phyloP scores from a whole-genome alignment of 2,329 filamentous ascomycete species.

The Lasiodiplodia hormozganensis region DNA sequence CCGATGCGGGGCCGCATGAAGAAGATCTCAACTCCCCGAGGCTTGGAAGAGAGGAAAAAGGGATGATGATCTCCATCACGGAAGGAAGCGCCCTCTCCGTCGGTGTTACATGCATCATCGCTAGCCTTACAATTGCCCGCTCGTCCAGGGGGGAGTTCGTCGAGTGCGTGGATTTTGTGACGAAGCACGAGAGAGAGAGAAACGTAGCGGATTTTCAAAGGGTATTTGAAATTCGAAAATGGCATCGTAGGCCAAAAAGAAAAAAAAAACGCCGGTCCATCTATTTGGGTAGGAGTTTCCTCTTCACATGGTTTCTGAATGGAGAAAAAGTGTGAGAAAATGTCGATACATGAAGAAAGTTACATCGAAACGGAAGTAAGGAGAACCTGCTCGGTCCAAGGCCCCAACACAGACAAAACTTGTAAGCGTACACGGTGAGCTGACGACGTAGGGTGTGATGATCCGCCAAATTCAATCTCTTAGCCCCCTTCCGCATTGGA shows the following conservation, averaged over 20 bases:
- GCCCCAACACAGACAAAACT: not conserved
- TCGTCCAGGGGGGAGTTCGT: not conserved
- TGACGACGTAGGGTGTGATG: constrained; percentile 1
- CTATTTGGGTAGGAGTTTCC: constrained; percentile 8
- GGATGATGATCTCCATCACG: constrained; percentile 1
- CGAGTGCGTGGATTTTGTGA: not conserved
- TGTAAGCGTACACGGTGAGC: constrained; percentile 10
- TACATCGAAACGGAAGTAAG: constrained; percentile 5
- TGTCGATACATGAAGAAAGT: constrained; percentile 1
- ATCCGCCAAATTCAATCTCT: constrained; percentile 10
- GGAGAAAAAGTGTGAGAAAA: constrained; percentile 1
- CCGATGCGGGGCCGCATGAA: not conserved
- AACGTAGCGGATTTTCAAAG: not conserved
- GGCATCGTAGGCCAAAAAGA: not conserved
- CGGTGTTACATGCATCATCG: not conserved
- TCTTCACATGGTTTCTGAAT: constrained; percentile 1
- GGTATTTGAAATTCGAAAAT: constrained; percentile 22
- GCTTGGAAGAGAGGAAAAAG: not conserved
- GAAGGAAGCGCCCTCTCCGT: not conserved
- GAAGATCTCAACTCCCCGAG: not conserved
- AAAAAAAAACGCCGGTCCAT: constrained; percentile 16
- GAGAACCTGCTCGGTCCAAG: not conserved
- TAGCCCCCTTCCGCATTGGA: constrained; percentile 6
- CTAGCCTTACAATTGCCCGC: not conserved
- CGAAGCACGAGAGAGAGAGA: not conserved